Conservation (phyloP, 805 yeast genomes). For the Isabelozyma gotoi region DNA sequence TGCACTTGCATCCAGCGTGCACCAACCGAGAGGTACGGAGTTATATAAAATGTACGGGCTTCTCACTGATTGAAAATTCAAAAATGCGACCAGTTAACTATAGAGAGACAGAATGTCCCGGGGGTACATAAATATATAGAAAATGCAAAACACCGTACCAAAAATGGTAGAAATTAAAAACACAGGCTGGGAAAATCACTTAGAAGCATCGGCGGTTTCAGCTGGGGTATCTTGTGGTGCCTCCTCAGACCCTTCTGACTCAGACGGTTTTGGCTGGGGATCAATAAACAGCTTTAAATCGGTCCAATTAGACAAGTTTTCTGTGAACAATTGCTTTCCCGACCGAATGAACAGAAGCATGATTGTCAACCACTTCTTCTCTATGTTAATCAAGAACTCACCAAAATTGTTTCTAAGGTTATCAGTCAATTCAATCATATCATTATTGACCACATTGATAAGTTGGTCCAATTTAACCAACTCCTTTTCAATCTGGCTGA, state of each 20-base stretch:
- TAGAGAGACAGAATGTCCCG: too few relatives aligned
- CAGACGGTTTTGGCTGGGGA: background rate
- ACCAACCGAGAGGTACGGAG: background rate
- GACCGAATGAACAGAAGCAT: conserved; percentile 38
- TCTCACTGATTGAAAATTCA: too few relatives aligned
- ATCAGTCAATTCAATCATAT: conserved; percentile 43
- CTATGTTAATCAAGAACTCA: conserved; percentile 35
- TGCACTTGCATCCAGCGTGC: too few relatives aligned
- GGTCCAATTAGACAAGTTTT: conserved; percentile 30
- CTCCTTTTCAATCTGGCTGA: conserved; percentile 40
- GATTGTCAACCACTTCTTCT: conserved; percentile 39
- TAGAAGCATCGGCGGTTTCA: too few relatives aligned
- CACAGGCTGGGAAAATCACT: too few relatives aligned
- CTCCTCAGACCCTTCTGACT: background rate
- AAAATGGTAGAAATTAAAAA: too few relatives aligned
- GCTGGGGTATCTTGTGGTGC: too few relatives aligned
- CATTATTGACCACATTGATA: conserved; percentile 41
- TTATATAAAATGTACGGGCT: background rate
- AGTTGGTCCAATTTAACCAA: conserved; percentile 48
- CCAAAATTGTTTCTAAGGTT: conserved; percentile 42
- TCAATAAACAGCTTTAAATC: conserved; percentile 25
- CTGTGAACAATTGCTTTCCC: conserved; percentile 31
- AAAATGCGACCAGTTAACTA: too few relatives aligned
- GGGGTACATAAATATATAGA: too few relatives aligned
- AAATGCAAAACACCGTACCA: background rate